Conservation (phyloP, 2,329 filamentous ascomycete genomes). For the Fusarium buxicola region DNA sequence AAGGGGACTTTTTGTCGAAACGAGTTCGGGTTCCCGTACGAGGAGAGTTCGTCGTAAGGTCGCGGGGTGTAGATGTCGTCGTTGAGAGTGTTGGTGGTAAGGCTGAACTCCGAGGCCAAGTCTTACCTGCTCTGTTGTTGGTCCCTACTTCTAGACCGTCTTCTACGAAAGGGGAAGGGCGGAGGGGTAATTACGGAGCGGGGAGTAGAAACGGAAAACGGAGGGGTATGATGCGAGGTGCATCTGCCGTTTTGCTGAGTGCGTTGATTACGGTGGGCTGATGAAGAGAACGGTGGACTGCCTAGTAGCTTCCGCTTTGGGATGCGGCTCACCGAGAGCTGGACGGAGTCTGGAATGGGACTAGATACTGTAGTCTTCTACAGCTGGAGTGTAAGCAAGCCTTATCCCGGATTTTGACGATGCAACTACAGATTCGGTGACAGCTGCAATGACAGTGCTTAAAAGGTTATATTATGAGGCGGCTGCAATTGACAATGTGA, state of each 20-base stretch:
- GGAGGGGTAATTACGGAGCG: conserved; percentile 43
- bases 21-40: neutral
- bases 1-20: neutral
- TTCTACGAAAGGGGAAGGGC: conserved; percentile 36
- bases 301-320: neutral
- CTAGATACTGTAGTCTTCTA: neutral
- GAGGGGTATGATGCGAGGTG: conserved; percentile 7
- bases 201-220: conserved; percentile 10
- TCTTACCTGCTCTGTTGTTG: conserved; percentile 37
- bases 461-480: neutral
- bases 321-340: neutral
- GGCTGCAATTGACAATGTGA: neutral
- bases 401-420: neutral
- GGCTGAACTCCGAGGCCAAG: conserved; percentile 37
- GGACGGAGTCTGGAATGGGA: neutral
- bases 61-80: conserved; percentile 9
- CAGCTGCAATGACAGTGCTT: neutral
- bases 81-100: conserved; percentile 44
- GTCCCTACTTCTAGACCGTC: conserved; percentile 39
- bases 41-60: neutral
- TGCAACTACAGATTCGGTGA: neutral
- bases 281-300: no score
- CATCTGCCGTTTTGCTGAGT: conserved; percentile 7
- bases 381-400: neutral
- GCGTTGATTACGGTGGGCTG: neutral